phyloP scores from a whole-genome alignment of 192 early-diverging fungal species.

The Rhizoclosmatium sp. region DNA sequence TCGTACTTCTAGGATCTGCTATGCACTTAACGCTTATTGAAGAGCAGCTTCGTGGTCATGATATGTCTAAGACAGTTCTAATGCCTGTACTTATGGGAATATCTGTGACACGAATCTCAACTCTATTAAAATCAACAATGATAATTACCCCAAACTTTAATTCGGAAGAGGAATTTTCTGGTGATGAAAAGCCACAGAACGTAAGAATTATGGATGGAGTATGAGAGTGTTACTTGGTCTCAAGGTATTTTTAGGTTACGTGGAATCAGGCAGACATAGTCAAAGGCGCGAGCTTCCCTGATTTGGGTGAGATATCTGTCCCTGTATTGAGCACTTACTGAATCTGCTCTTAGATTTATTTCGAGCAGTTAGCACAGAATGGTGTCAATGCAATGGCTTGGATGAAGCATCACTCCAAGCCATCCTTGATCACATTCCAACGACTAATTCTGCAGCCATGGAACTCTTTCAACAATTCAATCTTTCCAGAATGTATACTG shows the following conservation, averaged over 20 bases:
- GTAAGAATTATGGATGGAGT: not conserved
- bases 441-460: not conserved
- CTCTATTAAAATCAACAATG: slow-evolving; percentile 7
- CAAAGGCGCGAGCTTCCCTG: not conserved
- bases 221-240: not conserved
- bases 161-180: slow-evolving; percentile 1
- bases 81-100: slow-evolving; percentile 23
- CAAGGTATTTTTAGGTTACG: not conserved
- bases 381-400: not conserved
- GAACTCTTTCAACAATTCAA: not conserved
- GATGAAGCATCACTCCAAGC: not conserved
- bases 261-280: not conserved
- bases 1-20: slow-evolving; percentile 13
- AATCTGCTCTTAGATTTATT: not conserved
- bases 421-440: not conserved
- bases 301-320: not conserved
- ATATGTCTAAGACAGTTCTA: slow-evolving; percentile 18
- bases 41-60: slow-evolving; percentile 32
- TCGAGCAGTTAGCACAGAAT: not conserved
- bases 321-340: not conserved
- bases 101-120: not conserved
- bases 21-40: slow-evolving; percentile 32
- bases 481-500: not conserved
- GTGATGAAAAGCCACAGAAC: slow-evolving; percentile 12
- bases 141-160: slow-evolving; percentile 9